Evolutionary conservation across 805 yeast genomes (phyloP).

Genomic region (Ogataea degrootiae): DNA sequence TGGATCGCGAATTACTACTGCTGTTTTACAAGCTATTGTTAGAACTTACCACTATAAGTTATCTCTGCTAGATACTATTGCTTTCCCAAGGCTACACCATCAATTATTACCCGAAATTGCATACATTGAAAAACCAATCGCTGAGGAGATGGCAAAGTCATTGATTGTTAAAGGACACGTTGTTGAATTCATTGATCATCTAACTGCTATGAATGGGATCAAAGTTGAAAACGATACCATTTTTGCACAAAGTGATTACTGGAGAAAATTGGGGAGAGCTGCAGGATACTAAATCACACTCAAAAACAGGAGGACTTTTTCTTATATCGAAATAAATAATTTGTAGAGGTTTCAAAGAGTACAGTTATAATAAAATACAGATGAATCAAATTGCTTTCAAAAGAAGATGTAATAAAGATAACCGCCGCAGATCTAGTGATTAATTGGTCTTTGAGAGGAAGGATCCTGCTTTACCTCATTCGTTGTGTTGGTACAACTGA

Average conservation of each 20-base stretch:
- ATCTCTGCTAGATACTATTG: conserved; percentile 61
- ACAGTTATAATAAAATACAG: too few species aligned
- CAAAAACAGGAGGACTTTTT: not conserved
- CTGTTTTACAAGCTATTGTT: conserved; percentile 76
- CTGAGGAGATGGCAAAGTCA: conserved; percentile 31
- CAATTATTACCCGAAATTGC: conserved; percentile 74
- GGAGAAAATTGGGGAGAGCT: conserved; percentile 81
- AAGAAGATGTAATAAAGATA: too few species aligned
- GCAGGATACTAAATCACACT: conserved; percentile 46
- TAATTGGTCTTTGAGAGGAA: too few species aligned
- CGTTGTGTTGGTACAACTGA: too few species aligned
- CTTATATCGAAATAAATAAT: too few species aligned
- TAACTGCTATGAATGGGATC: conserved; percentile 58
- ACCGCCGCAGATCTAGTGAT: too few species aligned
- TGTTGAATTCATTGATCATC: conserved; percentile 37
- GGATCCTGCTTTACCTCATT: too few species aligned
- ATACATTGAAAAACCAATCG: conserved; percentile 55
- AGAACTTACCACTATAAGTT: conserved; percentile 55
- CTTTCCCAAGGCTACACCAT: conserved; percentile 84
- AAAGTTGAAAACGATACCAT: conserved; percentile 35
- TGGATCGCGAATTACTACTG: conserved; percentile 80
- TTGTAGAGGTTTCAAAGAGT: too few species aligned
- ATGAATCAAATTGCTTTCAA: too few species aligned
- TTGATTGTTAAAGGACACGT: conserved; percentile 47
- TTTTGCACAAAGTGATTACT: conserved; percentile 82